Evolutionary conservation across 306 rosid species (phyloP), one percentile per base, ranked within the genome.

Genomic region (Cyamopsis tetragonoloba): DNA sequence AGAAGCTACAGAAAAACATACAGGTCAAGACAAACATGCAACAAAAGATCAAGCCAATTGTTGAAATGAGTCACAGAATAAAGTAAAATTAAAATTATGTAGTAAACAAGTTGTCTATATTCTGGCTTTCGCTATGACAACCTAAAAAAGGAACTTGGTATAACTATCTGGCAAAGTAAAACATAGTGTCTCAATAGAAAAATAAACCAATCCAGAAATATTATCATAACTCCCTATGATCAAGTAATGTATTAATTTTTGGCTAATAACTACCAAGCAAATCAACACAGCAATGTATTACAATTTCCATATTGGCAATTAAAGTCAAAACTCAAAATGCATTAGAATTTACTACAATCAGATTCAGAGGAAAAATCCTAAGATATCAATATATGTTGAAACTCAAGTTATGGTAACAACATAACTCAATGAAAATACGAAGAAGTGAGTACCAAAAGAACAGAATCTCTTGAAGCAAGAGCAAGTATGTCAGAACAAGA

Each of bases 401-500:
- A 61, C 46, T 18, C 2, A 27, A 5, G 13, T 12, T 27, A 38
- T 39, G 20, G 20, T 31, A 69, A 6, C 1, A 3, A 48, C 10
- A 15, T 0, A 49, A 49, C 26, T 72, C 9, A 48, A 20, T 27
- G 18, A 48, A 24, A 51, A 72, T n/a, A 57, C 20, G 7, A 54
- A 43, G 55, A 43, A 51, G 35, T 18, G 66, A n/a, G 50, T 54
- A 84, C 88, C 88, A 84, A 59, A 78, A 78, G 56, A 58, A 78
- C 23, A 17, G 79, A 73, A 71, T 84, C 88, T 72, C 88, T 80
- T 6, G 88, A 54, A 0, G 88, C 85, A 38, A 84, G 71, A 51
- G 85, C 78, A 28, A 84, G 62, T 6, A 78, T 74, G 48, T 84
- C 88, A 28, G 85, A 83, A 71, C 83, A 84, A 62, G 88, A 80